phyloP scores from a whole-genome alignment of 148 eudicot species.

The Spergularia marina region DNA sequence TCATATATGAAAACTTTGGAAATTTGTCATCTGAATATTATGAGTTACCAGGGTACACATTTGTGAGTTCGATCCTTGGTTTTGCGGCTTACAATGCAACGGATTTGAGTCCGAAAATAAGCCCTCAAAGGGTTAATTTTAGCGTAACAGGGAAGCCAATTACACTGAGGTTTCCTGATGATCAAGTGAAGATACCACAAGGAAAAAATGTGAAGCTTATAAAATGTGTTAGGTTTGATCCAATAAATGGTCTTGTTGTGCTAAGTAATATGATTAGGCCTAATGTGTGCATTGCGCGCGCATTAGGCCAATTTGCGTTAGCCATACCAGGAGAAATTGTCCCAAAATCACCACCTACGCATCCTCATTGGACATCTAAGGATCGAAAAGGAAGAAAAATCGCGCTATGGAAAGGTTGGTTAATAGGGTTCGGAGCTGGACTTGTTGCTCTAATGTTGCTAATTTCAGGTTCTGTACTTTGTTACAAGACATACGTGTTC shows the following conservation, averaged over 20 bases:
- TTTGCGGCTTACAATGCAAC: slow-evolving; percentile 44
- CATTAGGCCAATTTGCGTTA: slow-evolving; percentile 58
- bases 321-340: slow-evolving; percentile 31
- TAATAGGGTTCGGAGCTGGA: slow-evolving; percentile 49
- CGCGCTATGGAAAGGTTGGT: slow-evolving; percentile 53
- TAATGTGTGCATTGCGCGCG: slow-evolving; percentile 36
- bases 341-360: slow-evolving; percentile 1
- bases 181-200: slow-evolving; percentile 12
- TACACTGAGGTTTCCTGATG: slow-evolving; percentile 40
- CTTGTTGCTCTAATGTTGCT: slow-evolving; percentile 36
- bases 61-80: slow-evolving; percentile 55
- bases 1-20: slow-evolving; percentile 61
- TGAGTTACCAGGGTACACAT: slow-evolving; percentile 46
- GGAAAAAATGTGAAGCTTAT: not conserved
- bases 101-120: not conserved
- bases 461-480: slow-evolving; percentile 23
- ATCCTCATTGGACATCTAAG: not conserved
- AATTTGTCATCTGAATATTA: slow-evolving; percentile 61
- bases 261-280: slow-evolving; percentile 37
- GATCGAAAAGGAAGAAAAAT: slow-evolving; percentile 16
- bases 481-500: slow-evolving; percentile 23
- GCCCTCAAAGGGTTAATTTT: slow-evolving; percentile 30
- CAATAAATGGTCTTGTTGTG: slow-evolving; percentile 34
- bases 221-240: slow-evolving; percentile 54
- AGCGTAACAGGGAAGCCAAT: slow-evolving; percentile 30